Conservation (phyloP, 306 rosid species). For the Cicer cuneatum region DNA sequence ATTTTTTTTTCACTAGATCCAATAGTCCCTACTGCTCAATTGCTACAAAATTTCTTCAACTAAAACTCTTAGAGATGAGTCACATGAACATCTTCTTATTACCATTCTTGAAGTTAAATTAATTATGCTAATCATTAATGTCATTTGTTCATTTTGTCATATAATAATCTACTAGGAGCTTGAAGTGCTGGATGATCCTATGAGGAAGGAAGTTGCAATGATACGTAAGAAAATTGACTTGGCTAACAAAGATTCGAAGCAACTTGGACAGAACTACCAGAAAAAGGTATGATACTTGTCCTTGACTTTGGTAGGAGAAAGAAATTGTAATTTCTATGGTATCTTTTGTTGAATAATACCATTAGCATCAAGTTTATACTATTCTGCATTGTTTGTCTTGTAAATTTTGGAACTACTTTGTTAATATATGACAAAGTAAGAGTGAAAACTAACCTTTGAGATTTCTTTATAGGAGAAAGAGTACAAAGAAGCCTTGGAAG, state of each 20-base stretch:
- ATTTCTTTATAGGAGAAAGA: constrained; percentile 74
- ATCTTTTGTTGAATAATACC: not conserved
- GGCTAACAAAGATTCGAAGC: constrained; percentile 75
- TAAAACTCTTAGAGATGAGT: not conserved
- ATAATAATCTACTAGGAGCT: constrained; percentile 66
- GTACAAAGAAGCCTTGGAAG: constrained; percentile 73
- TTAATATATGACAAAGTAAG: not conserved
- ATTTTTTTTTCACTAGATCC: no score
- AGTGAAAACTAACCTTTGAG: constrained; percentile 4
- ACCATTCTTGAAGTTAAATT: constrained; percentile 23
- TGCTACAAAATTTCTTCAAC: not conserved
- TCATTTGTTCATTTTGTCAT: constrained; percentile 22
- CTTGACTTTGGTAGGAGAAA: not conserved
- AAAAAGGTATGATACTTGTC: constrained; percentile 62
- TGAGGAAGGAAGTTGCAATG: constrained; percentile 81
- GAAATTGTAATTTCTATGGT: not conserved
- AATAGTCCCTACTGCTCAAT: no score
- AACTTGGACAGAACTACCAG: constrained; percentile 75
- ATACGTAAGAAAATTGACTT: constrained; percentile 78
- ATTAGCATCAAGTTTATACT: not conserved
- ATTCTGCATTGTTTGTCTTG: not conserved
- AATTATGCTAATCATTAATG: not conserved
- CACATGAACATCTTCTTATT: not conserved
- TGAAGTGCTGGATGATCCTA: constrained; percentile 82
- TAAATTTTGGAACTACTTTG: not conserved